These are phyloP conservation scores for Ambrosia trifida DNA, from an alignment of 129 eudicot species.

Conservation along the genomic window DNA sequence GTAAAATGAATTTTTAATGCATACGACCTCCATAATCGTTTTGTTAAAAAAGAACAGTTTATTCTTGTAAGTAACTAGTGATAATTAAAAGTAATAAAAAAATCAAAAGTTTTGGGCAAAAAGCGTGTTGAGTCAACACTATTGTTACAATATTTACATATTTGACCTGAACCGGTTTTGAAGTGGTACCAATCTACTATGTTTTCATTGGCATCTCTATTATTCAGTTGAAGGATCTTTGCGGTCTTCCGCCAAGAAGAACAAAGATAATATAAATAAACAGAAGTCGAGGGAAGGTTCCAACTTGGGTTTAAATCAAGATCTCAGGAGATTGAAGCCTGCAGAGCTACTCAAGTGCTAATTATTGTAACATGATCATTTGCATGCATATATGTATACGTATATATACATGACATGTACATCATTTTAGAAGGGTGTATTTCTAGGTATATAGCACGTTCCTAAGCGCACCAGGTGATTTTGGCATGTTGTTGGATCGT, in stretches of 20 bases:
- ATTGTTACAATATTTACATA: neutral
- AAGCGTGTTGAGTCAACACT: neutral
- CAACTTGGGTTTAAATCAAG: constrained; percentile 26
- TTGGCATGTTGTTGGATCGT: neutral
- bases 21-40: neutral
- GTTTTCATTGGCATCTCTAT: neutral
- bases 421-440: neutral
- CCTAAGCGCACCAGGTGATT: neutral
- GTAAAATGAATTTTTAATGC: neutral
- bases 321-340: constrained; percentile 22
- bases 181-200: neutral
- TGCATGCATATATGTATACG: neutral
- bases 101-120: neutral
- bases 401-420: neutral
- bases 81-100: neutral
- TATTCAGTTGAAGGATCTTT: constrained; percentile 72
- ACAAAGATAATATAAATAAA: constrained; percentile 31
- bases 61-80: neutral
- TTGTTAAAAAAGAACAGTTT: neutral
- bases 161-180: neutral
- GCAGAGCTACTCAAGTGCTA: constrained; percentile 33
- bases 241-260: constrained; percentile 72
- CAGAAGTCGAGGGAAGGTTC: constrained; percentile 9
- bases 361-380: constrained; percentile 18
- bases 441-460: neutral